Base-by-base conservation (phyloP, 2,329 filamentous ascomycete genomes). In the Colletotrichum cereale region DNA sequence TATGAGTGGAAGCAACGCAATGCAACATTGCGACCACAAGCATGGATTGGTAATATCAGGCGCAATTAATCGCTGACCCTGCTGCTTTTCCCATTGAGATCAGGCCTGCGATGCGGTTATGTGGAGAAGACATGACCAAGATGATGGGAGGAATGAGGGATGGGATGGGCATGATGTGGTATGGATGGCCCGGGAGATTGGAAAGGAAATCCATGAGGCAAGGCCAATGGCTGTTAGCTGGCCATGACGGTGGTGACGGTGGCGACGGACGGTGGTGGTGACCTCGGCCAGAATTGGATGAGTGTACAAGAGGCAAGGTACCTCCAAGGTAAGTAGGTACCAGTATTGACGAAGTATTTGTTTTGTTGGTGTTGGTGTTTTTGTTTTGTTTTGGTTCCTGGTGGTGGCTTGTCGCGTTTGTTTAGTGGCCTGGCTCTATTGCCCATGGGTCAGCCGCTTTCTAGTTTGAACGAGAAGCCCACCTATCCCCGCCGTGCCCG, bases 321-420 rank as follows among this genome's bases (percentile, higher is more conserved):
- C 44, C 60, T 24, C 4, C 14, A 10, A 38, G 31, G 34, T 66
- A 40, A 18, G 10, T 36, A 55, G 40, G 57, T 44, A 44, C 42
- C 44, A 24, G 47, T 70, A 55, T 61, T 48, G 67, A 65, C 53
- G 40, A 42, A 56, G 60, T 31, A 40, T 62, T 62, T 62, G 61
- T 63, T 63, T 53, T 63, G 61, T 52, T 62, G 31, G 61, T 63
- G 50, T 52, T 63, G 61, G 38, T 63, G 61, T 63, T 63, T 55
- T 63, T 63, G 68, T 71, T 71, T 63, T 71, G 69, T 72, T 72
- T 72, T 72, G 65, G 58, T 69, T 64, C 67, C 50, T 47, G 65
- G 65, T 53, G 53, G 60, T 72, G 69, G 69, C 69, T 72, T 72
- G 65, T 71, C 68, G 68, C 68, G 68, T 71, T 68, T 71, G 68